Evolutionary conservation across 108 stramenopile species (phyloP).

Genomic region (Conticribra guillardii): DNA sequence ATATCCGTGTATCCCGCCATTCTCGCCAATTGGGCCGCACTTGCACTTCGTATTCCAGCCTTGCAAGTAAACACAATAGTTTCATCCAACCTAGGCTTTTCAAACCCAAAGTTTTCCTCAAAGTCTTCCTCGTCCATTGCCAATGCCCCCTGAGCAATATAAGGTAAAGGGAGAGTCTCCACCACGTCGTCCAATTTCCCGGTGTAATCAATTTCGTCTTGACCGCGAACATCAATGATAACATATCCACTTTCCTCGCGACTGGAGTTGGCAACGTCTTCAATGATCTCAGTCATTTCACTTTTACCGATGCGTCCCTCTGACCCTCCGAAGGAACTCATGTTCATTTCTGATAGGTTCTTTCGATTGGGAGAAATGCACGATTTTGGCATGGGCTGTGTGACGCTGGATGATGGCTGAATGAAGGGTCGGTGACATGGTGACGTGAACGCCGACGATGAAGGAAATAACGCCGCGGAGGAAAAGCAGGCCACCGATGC

Average conservation of each 20-base stretch:
- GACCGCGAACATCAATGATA: slow-evolving; percentile 74
- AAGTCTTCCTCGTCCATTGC: slow-evolving; percentile 79
- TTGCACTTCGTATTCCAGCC: slow-evolving; percentile 66
- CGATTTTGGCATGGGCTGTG: background rate
- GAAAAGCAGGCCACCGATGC: slow-evolving; percentile 1
- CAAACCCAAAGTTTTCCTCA: slow-evolving; percentile 71
- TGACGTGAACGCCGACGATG: background rate
- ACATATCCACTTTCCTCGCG: slow-evolving; percentile 72
- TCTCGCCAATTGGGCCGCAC: slow-evolving; percentile 67
- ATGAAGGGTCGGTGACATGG: background rate
- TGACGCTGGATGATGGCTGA: background rate
- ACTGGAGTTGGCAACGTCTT: slow-evolving; percentile 64
- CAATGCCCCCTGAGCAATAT: slow-evolving; percentile 62
- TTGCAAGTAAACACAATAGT: slow-evolving; percentile 80
- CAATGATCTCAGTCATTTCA: slow-evolving; percentile 71
- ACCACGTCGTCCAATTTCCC: slow-evolving; percentile 70
- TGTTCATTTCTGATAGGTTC: slow-evolving; percentile 4
- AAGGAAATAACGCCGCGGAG: slow-evolving; percentile 4
- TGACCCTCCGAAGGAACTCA: slow-evolving; percentile 37
- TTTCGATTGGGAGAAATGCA: background rate
- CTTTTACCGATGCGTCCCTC: slow-evolving; percentile 35
- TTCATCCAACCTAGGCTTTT: slow-evolving; percentile 69
- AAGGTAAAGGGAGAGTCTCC: slow-evolving; percentile 62
- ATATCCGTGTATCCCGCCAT: slow-evolving; percentile 72
- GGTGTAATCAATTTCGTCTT: slow-evolving; percentile 64